Evolutionary conservation across 306 rosid genomes (phyloP).

Genomic region (Pyrus bretschneideri): DNA sequence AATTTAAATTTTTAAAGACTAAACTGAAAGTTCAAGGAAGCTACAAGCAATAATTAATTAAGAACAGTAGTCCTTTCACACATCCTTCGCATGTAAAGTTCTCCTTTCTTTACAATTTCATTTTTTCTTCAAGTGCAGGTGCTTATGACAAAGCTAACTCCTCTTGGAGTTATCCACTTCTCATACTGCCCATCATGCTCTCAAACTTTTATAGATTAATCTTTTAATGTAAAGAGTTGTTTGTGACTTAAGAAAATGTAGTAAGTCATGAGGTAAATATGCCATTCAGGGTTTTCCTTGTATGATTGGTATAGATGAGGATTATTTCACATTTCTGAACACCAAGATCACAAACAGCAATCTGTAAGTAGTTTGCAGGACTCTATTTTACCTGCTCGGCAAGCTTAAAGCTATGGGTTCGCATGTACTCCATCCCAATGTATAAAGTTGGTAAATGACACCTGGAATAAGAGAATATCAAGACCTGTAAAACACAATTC

Average conservation of each 20-base stretch:
- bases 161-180: background rate
- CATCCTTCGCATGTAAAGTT: too few species aligned
- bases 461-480: conserved; percentile 82
- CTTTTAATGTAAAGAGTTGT: background rate
- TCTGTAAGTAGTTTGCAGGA: background rate
- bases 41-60: too few species aligned
- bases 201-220: background rate
- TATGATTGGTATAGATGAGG: background rate
- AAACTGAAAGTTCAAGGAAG: too few species aligned
- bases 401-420: conserved; percentile 94
- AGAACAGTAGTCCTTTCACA: too few species aligned
- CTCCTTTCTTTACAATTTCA: too few species aligned
- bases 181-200: background rate
- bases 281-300: background rate
- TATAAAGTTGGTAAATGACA: conserved; percentile 94
- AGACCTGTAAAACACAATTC: conserved; percentile 43
- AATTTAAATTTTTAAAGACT: too few species aligned
- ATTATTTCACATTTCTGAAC: background rate
- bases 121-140: too few species aligned
- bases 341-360: background rate
- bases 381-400: conserved; percentile 75
- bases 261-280: background rate
- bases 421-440: conserved; percentile 99
- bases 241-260: background rate
- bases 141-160: background rate